phyloP scores from a whole-genome alignment of 2,329 filamentous ascomycete genomes.

The Paraphaeosphaeria sporulosa region DNA sequence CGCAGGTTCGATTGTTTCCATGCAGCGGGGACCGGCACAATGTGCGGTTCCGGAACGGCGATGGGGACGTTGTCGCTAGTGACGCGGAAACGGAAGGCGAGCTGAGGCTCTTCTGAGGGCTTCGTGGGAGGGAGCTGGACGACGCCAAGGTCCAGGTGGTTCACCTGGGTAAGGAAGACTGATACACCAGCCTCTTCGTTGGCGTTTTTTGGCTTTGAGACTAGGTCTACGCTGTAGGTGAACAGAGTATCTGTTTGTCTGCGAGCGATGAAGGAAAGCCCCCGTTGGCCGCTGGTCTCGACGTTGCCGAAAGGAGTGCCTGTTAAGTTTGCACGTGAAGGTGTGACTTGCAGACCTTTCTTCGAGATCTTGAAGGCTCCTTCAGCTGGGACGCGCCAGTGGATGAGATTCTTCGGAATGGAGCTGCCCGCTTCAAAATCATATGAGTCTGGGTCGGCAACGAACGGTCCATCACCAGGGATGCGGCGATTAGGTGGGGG shows the following conservation, averaged over 20 bases:
- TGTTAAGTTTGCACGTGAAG: conserved; percentile 62
- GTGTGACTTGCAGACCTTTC: conserved; percentile 43
- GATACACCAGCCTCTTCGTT: not conserved
- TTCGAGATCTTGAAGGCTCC: conserved; percentile 38
- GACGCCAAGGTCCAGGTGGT: not conserved
- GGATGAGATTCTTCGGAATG: conserved; percentile 60
- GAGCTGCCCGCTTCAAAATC: conserved; percentile 54
- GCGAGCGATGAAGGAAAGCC: conserved; percentile 60
- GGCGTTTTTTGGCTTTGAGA: conserved; percentile 1
- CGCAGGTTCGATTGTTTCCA: too few relatives aligned
- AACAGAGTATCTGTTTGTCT: conserved; percentile 64
- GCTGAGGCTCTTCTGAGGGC: not conserved
- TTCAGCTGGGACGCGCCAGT: conserved; percentile 61
- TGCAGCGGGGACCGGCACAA: too few relatives aligned
- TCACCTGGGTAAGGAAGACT: not conserved
- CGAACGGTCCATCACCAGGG: conserved; percentile 7
- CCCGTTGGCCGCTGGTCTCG: conserved; percentile 50
- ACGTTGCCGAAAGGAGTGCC: conserved; percentile 53
- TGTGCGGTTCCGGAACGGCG: too few relatives aligned
- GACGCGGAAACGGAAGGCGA: not conserved
- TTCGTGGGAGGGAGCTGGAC: not conserved
- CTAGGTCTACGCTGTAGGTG: conserved; percentile 57
- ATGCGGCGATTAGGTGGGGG: not conserved
- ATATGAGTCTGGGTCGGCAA: conserved; percentile 51
- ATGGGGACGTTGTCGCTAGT: too few relatives aligned